Percentiles rank a stretch among this genome's conserved stretches.
These are phyloP conservation scores for Dactylorhiza incarnata DNA, from an alignment of 106 monocot genomes.

Conservation along the genomic window DNA sequence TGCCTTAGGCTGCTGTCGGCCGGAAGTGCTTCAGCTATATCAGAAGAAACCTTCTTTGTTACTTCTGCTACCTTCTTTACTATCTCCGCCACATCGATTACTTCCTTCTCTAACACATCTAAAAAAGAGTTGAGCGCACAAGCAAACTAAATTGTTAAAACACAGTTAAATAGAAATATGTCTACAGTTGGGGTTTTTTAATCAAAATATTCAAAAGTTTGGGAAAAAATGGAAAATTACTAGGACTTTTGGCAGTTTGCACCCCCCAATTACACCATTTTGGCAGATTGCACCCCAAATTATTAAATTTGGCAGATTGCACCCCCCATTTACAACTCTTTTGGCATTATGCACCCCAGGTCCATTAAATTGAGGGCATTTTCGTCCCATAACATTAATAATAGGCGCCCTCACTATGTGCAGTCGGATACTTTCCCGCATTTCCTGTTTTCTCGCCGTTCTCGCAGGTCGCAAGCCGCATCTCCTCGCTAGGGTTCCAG, in stretches of 20 bases:
- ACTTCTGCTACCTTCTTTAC: constrained; percentile 3
- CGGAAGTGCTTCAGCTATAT: constrained; percentile 3
- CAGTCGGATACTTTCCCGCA: too few relatives aligned
- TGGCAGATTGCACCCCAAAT: not conserved
- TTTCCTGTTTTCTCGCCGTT: too few relatives aligned
- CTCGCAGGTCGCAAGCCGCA: too few relatives aligned
- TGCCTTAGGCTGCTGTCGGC: not conserved
- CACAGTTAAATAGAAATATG: not conserved
- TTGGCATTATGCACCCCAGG: too few relatives aligned
- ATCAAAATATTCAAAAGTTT: not conserved
- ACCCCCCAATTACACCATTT: not conserved
- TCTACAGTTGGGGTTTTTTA: not conserved
- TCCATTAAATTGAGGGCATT: too few relatives aligned
- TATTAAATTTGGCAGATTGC: not conserved
- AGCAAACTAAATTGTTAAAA: not conserved
- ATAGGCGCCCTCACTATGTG: too few relatives aligned
- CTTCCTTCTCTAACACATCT: constrained; percentile 6
- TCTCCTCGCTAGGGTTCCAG: too few relatives aligned
- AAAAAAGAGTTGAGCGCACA: not conserved
- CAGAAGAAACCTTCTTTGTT: constrained; percentile 9
- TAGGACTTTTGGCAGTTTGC: not conserved
- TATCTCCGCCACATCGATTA: not conserved
- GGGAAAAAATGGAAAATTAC: not conserved
- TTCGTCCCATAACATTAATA: too few relatives aligned
- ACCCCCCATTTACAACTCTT: too few relatives aligned